These are phyloP conservation scores for Echria macrotheca DNA, from an alignment of 495 filamentous ascomycete genomes.

Conservation along the genomic window DNA sequence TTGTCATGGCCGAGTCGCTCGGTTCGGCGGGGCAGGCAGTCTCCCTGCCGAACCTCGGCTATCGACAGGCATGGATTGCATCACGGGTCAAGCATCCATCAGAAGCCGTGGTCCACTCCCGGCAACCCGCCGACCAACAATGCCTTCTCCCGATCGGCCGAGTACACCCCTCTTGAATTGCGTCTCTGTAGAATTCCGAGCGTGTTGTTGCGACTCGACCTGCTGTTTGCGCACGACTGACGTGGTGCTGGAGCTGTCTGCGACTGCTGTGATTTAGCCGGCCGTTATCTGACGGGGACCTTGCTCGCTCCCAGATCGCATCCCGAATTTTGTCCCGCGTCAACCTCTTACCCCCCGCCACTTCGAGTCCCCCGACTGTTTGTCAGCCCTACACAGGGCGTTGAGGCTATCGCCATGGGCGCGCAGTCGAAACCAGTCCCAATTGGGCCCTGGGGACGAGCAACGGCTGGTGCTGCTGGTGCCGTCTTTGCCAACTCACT, in stretches of 20 bases:
- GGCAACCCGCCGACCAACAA: conserved; percentile 3
- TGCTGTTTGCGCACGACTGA: not conserved
- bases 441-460: conserved; percentile 89
- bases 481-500: conserved; percentile 92
- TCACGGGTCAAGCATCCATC: conserved; percentile 1
- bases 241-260: too few species aligned
- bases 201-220: too few species aligned
- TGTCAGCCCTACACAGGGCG: conserved; percentile 3
- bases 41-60: conserved; percentile 11
- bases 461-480: conserved; percentile 87
- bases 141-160: not conserved
- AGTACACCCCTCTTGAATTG: not conserved
- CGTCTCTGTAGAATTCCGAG: too few species aligned
- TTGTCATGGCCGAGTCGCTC: too few species aligned
- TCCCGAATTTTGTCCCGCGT: not conserved
- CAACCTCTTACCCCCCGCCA: not conserved
- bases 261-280: too few species aligned
- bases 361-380: not conserved
- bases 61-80: conserved; percentile 4
- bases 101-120: conserved; percentile 3
- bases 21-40: too few species aligned
- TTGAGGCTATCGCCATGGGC: conserved; percentile 52
- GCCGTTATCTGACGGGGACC: not conserved
- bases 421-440: conserved; percentile 70
- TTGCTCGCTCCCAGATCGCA: too few species aligned